Conservation (phyloP, 345 rosid species). For the Euphorbia lathyris region DNA sequence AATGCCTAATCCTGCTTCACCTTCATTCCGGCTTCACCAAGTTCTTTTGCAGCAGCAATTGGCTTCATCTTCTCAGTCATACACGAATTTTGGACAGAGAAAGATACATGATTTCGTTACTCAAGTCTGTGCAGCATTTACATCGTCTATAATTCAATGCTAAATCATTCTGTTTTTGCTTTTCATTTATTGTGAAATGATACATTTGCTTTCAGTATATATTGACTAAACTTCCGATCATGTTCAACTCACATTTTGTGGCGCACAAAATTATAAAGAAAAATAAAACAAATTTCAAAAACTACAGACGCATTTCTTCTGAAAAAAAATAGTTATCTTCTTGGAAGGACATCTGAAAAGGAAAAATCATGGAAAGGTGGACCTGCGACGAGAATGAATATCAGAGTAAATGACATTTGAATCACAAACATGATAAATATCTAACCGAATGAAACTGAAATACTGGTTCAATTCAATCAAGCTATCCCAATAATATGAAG, state of each 20-base stretch:
- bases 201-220: background rate
- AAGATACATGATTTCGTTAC: no score
- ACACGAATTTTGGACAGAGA: no score
- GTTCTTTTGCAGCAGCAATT: no score
- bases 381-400: slow-evolving; percentile 42
- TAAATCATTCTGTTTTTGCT: no score
- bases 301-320: background rate
- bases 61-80: no score
- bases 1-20: no score
- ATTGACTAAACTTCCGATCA: background rate
- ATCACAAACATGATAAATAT: background rate
- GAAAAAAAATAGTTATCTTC: slow-evolving; percentile 22
- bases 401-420: background rate
- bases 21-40: no score
- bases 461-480: background rate
- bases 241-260: background rate
- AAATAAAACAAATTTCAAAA: background rate
- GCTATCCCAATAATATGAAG: background rate
- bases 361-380: slow-evolving; percentile 91
- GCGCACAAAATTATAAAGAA: background rate
- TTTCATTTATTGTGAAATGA: no score
- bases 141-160: no score
- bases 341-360: slow-evolving; percentile 58
- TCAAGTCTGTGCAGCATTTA: no score
- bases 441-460: background rate